phyloP scores from a whole-genome alignment of 352 stramenopile species.

The Aphanomyces cochlioides region DNA sequence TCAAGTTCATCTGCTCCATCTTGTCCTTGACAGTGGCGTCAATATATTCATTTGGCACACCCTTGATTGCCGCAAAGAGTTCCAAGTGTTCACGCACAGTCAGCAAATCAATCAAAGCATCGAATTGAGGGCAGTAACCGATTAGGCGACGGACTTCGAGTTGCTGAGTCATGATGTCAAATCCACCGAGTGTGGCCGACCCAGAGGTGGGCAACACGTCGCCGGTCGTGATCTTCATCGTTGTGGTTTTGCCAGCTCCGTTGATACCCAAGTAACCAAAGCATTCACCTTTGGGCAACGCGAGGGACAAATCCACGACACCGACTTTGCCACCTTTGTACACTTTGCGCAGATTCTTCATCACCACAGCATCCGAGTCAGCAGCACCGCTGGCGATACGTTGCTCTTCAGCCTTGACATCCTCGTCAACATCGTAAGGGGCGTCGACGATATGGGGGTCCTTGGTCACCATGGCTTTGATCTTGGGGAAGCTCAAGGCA shows the following conservation, averaged over 20 bases:
- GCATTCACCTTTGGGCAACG: constrained; percentile 81
- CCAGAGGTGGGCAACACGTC: constrained; percentile 74
- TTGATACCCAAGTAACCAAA: constrained; percentile 94
- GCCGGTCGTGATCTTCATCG: constrained; percentile 94
- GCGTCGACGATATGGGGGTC: constrained; percentile 41
- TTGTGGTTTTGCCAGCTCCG: constrained; percentile 94
- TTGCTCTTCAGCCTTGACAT: constrained; percentile 40
- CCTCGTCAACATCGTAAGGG: constrained; percentile 47
- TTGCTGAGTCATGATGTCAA: constrained; percentile 55
- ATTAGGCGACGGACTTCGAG: constrained; percentile 59
- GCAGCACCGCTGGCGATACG: constrained; percentile 37
- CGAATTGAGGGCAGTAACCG: constrained; percentile 89
- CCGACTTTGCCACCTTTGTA: constrained; percentile 82
- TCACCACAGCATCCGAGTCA: constrained; percentile 44
- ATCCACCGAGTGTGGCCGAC: constrained; percentile 43
- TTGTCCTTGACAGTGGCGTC: constrained; percentile 63
- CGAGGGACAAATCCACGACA: constrained; percentile 69
- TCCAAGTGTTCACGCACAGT: constrained; percentile 85
- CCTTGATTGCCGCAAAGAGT: constrained; percentile 89
- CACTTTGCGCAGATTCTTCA: constrained; percentile 80
- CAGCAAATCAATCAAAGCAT: constrained; percentile 79
- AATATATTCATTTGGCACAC: constrained; percentile 46
- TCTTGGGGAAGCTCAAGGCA: constrained; percentile 54
- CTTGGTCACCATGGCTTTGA: constrained; percentile 53
- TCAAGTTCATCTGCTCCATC: constrained; percentile 81